These are phyloP conservation scores for Avena atlantica DNA, from an alignment of 176 grass and related monocot genomes.

Conservation along the genomic window DNA sequence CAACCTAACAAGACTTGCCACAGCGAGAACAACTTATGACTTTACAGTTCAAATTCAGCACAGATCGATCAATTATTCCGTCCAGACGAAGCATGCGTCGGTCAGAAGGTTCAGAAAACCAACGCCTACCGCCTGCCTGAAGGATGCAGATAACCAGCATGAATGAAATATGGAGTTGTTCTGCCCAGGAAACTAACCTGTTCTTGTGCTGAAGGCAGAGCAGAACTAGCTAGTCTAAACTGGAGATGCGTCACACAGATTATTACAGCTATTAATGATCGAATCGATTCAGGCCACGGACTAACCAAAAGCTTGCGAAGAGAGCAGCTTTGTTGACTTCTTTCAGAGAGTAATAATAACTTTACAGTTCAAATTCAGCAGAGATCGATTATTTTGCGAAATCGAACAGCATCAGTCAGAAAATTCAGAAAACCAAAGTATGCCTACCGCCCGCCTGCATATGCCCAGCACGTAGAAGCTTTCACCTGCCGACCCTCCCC, in stretches of 20 bases:
- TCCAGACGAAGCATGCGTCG: background rate
- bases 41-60: conserved; percentile 2
- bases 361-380: conserved; percentile 1
- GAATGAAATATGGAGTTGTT: too few relatives aligned
- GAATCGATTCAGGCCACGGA: too few relatives aligned
- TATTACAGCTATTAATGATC: too few relatives aligned
- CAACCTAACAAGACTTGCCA: background rate
- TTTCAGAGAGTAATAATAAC: background rate
- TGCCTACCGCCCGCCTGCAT: background rate
- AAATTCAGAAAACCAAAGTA: background rate
- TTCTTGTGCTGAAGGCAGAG: too few relatives aligned
- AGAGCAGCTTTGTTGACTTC: too few relatives aligned
- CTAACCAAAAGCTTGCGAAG: too few relatives aligned
- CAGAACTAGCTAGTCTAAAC: too few relatives aligned
- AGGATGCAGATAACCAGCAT: too few relatives aligned
- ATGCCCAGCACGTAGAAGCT: too few relatives aligned
- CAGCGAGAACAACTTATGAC: background rate
- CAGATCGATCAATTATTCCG: background rate
- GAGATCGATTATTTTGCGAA: background rate
- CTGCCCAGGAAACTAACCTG: background rate
- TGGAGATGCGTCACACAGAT: too few relatives aligned
- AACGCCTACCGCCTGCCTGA: too few relatives aligned
- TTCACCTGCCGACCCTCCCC: too few relatives aligned
- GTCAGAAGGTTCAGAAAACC: background rate
- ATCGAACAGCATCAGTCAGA: background rate